phyloP scores from a whole-genome alignment of 2,329 filamentous ascomycete genomes.

The Alternaria brassicicola region DNA sequence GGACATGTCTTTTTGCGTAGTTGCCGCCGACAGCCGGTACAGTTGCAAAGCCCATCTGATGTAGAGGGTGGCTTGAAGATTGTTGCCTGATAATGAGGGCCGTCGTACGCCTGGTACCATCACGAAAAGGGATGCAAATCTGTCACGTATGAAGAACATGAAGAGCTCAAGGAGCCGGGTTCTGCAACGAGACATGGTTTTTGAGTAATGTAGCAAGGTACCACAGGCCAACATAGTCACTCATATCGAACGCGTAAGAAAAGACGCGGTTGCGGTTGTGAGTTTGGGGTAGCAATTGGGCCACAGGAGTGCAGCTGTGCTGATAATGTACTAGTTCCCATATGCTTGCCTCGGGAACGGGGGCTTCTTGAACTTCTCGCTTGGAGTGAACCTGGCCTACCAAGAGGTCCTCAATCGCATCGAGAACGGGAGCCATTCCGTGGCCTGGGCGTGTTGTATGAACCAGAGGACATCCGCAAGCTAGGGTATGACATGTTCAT shows the following conservation, averaged over 20 bases:
- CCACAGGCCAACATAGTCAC: constrained; percentile 42
- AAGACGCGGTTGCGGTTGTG: constrained; percentile 43
- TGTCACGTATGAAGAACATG: background rate
- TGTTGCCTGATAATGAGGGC: constrained; percentile 11
- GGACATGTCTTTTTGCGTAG: background rate
- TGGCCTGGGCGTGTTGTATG: constrained; percentile 54
- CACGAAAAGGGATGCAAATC: background rate
- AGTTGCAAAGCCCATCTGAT: constrained; percentile 7
- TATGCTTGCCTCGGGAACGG: constrained; percentile 49
- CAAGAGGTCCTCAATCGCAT: constrained; percentile 43
- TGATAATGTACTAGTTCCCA: constrained; percentile 30
- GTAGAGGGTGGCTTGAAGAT: constrained; percentile 7
- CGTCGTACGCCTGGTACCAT: constrained; percentile 3
- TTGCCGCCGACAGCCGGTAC: background rate
- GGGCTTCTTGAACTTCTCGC: constrained; percentile 45
- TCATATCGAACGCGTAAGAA: constrained; percentile 45
- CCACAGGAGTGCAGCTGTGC: background rate
- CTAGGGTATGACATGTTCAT: constrained; percentile 55
- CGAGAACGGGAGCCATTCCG: constrained; percentile 45
- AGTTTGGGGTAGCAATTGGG: background rate
- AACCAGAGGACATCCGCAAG: constrained; percentile 55
- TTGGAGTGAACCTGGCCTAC: constrained; percentile 36
- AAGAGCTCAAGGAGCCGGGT: constrained; percentile 35
- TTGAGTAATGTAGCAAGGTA: constrained; percentile 50
- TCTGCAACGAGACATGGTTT: constrained; percentile 40